phyloP scores from a whole-genome alignment of 805 yeast species.

The Hermanozyma aechmeae region DNA sequence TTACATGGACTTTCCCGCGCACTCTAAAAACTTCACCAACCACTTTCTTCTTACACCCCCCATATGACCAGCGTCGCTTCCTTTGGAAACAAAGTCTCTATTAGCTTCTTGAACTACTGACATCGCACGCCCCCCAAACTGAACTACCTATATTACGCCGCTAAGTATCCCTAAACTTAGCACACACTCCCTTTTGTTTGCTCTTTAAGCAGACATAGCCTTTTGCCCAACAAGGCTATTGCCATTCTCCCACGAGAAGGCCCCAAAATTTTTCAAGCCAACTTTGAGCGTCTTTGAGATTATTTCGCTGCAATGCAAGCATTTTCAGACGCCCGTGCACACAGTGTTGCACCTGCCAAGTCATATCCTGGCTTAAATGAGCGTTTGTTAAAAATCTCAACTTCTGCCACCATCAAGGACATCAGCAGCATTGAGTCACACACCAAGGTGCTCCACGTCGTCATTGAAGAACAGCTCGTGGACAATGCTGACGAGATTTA shows the following conservation, averaged over 20 bases:
- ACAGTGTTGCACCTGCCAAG: no score
- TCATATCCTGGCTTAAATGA: no score
- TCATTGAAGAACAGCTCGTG: conserved; percentile 3
- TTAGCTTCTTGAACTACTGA: conserved; percentile 12
- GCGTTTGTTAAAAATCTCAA: no score
- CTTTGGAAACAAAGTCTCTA: conserved; percentile 11
- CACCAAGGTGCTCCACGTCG: conserved; percentile 5
- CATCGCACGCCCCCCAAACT: conserved; percentile 7
- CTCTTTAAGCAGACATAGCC: neutral
- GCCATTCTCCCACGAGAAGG: no score
- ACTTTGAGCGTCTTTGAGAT: no score
- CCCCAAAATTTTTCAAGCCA: no score
- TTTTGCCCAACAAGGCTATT: neutral
- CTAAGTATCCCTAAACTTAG: neutral
- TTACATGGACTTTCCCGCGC: neutral
- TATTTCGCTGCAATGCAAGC: no score
- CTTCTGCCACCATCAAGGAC: no score
- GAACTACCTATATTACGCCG: neutral
- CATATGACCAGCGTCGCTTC: conserved; percentile 9
- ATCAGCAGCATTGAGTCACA: no score
- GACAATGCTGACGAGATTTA: conserved; percentile 3
- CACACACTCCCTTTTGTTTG: neutral
- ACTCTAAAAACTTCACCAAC: neutral
- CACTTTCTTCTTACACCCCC: conserved; percentile 2
- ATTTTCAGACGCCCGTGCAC: no score